These are phyloP conservation scores for Macrocybe gigantea DNA, from an alignment of 768 basidiomycete genomes.

Conservation along the genomic window DNA sequence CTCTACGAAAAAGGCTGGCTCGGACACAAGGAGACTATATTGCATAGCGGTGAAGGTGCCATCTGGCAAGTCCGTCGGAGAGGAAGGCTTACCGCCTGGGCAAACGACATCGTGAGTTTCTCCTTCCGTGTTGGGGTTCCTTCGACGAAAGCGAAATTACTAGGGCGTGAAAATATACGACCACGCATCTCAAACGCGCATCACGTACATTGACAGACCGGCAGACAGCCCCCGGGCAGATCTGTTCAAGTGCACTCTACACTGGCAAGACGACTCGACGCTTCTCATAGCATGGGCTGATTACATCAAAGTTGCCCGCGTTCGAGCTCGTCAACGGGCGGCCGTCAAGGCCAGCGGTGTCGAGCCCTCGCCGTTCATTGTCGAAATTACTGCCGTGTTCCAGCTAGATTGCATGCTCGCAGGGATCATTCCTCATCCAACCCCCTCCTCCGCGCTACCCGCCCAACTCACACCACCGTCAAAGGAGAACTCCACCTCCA, in stretches of 20 bases:
- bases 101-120: conserved; percentile 74
- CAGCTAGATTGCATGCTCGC: conserved; percentile 95
- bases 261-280: conserved; percentile 91
- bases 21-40: conserved; percentile 82
- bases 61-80: conserved; percentile 92
- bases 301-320: conserved; percentile 82
- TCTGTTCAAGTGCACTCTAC: conserved; percentile 86
- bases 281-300: conserved; percentile 94
- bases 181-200: conserved; percentile 64
- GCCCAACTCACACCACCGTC: conserved; percentile 9
- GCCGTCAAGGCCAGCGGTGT: conserved; percentile 35
- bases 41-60: conserved; percentile 86
- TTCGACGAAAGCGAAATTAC: neutral
- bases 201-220: conserved; percentile 83
- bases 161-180: conserved; percentile 96
- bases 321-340: conserved; percentile 55
- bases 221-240: conserved; percentile 85
- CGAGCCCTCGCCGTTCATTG: conserved; percentile 50
- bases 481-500: conserved; percentile 8
- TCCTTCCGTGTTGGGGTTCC: neutral
- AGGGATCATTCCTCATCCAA: conserved; percentile 78
- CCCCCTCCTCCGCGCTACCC: conserved; percentile 22
- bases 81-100: conserved; percentile 88
- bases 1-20: conserved; percentile 95
- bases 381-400: conserved; percentile 89